A percentile compares a stretch with the other conserved stretches of the same genome.
Evolutionary conservation across 768 basidiomycete species (phyloP).

Genomic region (Naematelia aurantialba): DNA sequence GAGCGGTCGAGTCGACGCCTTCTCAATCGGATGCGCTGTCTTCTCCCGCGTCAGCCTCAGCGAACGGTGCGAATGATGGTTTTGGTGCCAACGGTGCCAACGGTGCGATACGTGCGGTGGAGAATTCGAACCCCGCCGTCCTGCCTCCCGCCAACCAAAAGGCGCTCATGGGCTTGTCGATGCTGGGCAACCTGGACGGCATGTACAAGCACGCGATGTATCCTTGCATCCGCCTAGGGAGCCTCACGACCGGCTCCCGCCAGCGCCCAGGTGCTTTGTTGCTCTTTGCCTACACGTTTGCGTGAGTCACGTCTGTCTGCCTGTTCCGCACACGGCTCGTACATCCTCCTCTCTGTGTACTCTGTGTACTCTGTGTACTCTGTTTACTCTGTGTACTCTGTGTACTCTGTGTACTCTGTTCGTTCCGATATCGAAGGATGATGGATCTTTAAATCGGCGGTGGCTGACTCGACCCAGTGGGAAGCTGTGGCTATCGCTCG

Average conservation of each 20-base stretch:
- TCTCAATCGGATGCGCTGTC: too few species aligned
- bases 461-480: too few species aligned
- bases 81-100: too few species aligned
- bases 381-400: not conserved
- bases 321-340: too few species aligned
- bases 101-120: too few species aligned
- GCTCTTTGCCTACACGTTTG: conserved; percentile 61
- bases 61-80: too few species aligned
- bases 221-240: conserved; percentile 61
- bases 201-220: conserved; percentile 69
- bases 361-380: too few species aligned
- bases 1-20: not conserved
- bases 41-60: not conserved
- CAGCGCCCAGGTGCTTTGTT: conserved; percentile 74
- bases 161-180: conserved; percentile 66
- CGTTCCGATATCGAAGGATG: too few species aligned
- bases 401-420: conserved; percentile 39
- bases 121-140: not conserved
- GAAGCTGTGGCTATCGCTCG: conserved; percentile 72
- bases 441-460: too few species aligned
- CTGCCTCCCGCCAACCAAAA: conserved; percentile 4
- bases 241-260: conserved; percentile 77
- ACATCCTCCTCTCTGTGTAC: too few species aligned
- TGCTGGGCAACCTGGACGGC: conserved; percentile 79
- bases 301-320: too few species aligned